Percentiles rank a stretch among this genome's conserved stretches.
These are phyloP conservation scores for Alternaria longipes DNA, from an alignment of 2,329 filamentous ascomycete species.

Conservation along the genomic window DNA sequence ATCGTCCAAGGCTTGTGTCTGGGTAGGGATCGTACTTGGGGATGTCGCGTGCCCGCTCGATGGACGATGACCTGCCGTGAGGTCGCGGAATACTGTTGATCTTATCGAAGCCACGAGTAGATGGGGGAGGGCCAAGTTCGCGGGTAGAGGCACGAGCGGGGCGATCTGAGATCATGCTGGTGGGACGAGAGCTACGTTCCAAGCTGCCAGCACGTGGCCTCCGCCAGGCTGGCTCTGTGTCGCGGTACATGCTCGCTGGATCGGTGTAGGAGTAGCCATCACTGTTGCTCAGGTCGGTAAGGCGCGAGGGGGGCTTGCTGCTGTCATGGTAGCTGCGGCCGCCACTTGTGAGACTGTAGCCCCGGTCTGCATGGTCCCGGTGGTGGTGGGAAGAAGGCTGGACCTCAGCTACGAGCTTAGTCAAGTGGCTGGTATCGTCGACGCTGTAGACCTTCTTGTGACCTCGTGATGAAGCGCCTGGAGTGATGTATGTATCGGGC, in stretches of 20 bases:
- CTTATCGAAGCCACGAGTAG: conserved; percentile 75
- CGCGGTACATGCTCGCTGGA: conserved; percentile 60
- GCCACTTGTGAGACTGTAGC: conserved; percentile 42
- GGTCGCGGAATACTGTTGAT: conserved; percentile 57
- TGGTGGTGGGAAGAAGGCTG: conserved; percentile 46
- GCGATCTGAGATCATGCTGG: conserved; percentile 55
- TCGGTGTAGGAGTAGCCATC: conserved; percentile 61
- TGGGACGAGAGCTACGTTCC: conserved; percentile 56
- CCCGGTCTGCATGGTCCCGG: conserved; percentile 33
- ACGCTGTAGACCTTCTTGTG: conserved; percentile 62
- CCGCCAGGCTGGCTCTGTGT: conserved; percentile 60
- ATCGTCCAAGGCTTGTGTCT: conserved; percentile 39
- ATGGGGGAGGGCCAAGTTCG: conserved; percentile 67
- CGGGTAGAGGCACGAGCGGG: conserved; percentile 48
- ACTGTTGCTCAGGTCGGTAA: conserved; percentile 53
- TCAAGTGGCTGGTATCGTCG: conserved; percentile 54
- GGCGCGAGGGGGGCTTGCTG: conserved; percentile 37
- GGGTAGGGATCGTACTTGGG: conserved; percentile 52
- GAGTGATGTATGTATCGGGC: conserved; percentile 51
- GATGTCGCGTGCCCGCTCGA: conserved; percentile 44
- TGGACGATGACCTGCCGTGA: conserved; percentile 42
- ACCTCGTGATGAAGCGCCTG: conserved; percentile 37
- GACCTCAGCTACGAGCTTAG: conserved; percentile 49
- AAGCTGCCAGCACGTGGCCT: conserved; percentile 56
- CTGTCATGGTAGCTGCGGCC: conserved; percentile 41